Conservation (phyloP, 176 grass and related monocot genomes). For the Triticum aestivum region DNA sequence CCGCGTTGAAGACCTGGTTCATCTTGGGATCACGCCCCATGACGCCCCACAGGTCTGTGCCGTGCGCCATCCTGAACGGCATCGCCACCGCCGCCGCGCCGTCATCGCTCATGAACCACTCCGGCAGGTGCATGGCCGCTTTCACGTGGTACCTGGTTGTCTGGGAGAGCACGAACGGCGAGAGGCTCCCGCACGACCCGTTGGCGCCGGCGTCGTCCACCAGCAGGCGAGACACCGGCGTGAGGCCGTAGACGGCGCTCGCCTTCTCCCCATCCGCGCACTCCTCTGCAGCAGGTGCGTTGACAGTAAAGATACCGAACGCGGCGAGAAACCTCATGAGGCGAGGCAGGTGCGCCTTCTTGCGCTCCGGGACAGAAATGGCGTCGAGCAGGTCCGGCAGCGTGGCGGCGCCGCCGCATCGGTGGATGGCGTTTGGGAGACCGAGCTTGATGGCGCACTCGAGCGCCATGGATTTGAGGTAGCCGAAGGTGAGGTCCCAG, state of each 20-base stretch:
- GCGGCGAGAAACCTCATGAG: constrained; percentile 43
- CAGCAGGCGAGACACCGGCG: constrained; percentile 30
- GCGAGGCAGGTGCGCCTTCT: constrained; percentile 24
- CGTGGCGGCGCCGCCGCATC: constrained; percentile 13
- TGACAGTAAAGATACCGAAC: neutral
- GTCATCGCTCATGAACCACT: constrained; percentile 34
- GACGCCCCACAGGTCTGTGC: constrained; percentile 14
- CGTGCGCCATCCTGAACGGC: constrained; percentile 23
- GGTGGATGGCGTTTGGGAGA: constrained; percentile 35
- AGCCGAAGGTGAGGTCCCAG: constrained; percentile 16
- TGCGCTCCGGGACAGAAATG: neutral
- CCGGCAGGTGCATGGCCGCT: neutral
- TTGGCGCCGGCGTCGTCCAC: neutral
- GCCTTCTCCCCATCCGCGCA: neutral
- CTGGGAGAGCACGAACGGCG: constrained; percentile 4
- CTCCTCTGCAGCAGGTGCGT: neutral
- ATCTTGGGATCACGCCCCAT: neutral
- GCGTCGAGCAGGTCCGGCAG: constrained; percentile 1
- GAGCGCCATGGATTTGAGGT: constrained; percentile 38
- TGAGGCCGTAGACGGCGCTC: constrained; percentile 26
- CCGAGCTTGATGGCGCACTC: constrained; percentile 44
- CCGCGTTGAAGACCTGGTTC: constrained; percentile 28
- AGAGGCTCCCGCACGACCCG: neutral
- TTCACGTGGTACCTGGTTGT: neutral
- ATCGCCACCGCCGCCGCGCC: neutral